A percentile compares a stretch with the other conserved stretches of the same genome.
These are phyloP conservation scores for Coemansia brasiliensis DNA, from an alignment of 192 early-diverging fungal genomes.

Conservation along the genomic window DNA sequence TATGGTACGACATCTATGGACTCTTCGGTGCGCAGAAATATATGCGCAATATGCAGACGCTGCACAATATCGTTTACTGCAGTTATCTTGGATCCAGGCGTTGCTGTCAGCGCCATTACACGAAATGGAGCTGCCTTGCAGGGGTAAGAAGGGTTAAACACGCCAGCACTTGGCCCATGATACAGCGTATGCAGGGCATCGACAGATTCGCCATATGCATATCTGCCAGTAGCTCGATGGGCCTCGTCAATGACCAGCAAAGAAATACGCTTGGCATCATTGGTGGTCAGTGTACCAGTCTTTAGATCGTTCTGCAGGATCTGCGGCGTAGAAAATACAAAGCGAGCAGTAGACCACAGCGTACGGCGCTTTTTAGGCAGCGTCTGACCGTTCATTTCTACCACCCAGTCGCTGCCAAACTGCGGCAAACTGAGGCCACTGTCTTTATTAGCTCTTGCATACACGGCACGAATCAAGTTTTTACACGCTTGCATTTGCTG, in stretches of 20 bases:
- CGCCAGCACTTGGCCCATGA: conserved; percentile 15
- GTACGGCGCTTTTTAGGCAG: conserved; percentile 55
- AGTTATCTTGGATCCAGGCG: conserved; percentile 71
- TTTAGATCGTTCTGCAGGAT: conserved; percentile 83
- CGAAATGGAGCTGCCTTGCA: conserved; percentile 60
- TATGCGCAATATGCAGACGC: conserved; percentile 73
- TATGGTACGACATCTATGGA: conserved; percentile 78
- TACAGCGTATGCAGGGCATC: conserved; percentile 53
- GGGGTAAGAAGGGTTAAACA: conserved; percentile 13
- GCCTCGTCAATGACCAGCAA: conserved; percentile 91
- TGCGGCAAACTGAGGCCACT: not conserved
- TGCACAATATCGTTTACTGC: conserved; percentile 73
- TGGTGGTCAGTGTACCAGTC: conserved; percentile 57
- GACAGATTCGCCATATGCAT: conserved; percentile 79
- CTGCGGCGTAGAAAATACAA: conserved; percentile 89
- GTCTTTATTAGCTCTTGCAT: conserved; percentile 60
- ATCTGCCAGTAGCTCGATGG: conserved; percentile 81
- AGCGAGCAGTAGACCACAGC: conserved; percentile 67
- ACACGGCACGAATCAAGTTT: conserved; percentile 72
- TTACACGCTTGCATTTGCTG: conserved; percentile 91
- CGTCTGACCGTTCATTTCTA: conserved; percentile 67
- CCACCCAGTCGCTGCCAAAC: conserved; percentile 23
- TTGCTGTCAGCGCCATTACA: conserved; percentile 84
- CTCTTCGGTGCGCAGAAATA: conserved; percentile 88
- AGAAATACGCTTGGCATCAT: conserved; percentile 60